These are phyloP conservation scores for Cruciata laevipes DNA, from an alignment of 257 asterid species.

Conservation along the genomic window DNA sequence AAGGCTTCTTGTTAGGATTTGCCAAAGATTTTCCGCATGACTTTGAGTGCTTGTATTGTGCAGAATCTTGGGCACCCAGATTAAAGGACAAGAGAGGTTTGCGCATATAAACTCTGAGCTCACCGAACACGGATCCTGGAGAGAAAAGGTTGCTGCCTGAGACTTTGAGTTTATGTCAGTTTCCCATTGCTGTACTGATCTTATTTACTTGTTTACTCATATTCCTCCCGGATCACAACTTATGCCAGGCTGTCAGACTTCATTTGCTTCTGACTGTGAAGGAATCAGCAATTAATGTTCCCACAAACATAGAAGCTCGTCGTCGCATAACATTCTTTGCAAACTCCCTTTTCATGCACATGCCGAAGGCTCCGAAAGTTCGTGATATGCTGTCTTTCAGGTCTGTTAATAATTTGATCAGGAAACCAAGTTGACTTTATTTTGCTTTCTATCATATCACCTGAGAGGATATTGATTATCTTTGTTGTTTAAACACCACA, in stretches of 20 bases:
- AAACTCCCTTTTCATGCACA: conserved; percentile 88
- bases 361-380: conserved; percentile 95
- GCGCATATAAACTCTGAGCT: conserved; percentile 52
- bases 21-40: conserved; percentile 20
- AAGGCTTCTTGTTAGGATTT: conserved; percentile 14
- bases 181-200: conserved; percentile 11
- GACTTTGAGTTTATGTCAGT: conserved; percentile 16
- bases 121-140: conserved; percentile 51
- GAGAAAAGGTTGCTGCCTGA: conserved; percentile 68
- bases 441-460: conserved; percentile 18
- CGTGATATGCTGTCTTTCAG: conserved; percentile 96
- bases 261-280: conserved; percentile 89
- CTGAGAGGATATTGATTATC: not conserved
- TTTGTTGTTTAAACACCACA: conserved; percentile 2
- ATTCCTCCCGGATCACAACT: conserved; percentile 13
- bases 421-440: not conserved
- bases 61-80: conserved; percentile 46
- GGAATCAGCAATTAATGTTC: conserved; percentile 95
- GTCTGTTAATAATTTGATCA: conserved; percentile 38
- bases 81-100: conserved; percentile 66
- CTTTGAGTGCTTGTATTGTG: conserved; percentile 18
- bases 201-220: conserved; percentile 8
- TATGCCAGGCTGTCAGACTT: conserved; percentile 82
- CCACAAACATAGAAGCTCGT: conserved; percentile 91
- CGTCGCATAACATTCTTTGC: conserved; percentile 92